Percentiles rank a stretch among this genome's conserved stretches.
Conservation (phyloP, 1,284 basidiomycete genomes). For the Hemileia vastatrix region DNA sequence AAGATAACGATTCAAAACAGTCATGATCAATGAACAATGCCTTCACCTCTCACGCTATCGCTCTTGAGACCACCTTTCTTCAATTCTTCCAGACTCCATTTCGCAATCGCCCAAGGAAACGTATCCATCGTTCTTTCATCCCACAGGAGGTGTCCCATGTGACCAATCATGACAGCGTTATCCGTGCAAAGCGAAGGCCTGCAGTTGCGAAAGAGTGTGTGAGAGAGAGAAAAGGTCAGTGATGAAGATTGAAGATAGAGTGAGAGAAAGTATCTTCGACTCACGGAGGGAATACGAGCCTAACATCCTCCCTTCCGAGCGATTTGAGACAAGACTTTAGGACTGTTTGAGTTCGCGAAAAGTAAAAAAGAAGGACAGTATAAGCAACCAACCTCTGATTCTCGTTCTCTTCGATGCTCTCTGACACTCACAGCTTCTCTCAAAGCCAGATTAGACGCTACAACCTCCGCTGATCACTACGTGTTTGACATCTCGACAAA, state of each 20-base stretch:
- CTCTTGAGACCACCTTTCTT: not conserved
- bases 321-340: no score
- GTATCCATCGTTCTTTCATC: conserved; percentile 28
- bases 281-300: no score
- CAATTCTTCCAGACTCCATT: conserved; percentile 39
- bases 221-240: not conserved
- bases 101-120: conserved; percentile 29
- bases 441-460: conserved; percentile 36
- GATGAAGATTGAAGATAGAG: no score
- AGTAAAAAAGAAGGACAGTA: no score
- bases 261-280: no score
- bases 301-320: no score
- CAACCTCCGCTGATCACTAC: conserved; percentile 40
- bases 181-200: conserved; percentile 34
- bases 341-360: no score
- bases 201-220: not conserved
- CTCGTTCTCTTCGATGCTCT: no score
- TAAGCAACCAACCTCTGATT: no score
- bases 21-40: no score
- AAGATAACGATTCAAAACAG: no score
- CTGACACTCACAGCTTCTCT: conserved; percentile 25
- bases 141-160: conserved; percentile 33
- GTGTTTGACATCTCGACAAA: conserved; percentile 23
- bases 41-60: no score
- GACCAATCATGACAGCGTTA: conserved; percentile 43